A percentile compares a stretch with the other conserved stretches of the same genome.
phyloP scores from a whole-genome alignment of 225 moss, liverwort and hornwort species.

The Sphagnum tenellum region DNA sequence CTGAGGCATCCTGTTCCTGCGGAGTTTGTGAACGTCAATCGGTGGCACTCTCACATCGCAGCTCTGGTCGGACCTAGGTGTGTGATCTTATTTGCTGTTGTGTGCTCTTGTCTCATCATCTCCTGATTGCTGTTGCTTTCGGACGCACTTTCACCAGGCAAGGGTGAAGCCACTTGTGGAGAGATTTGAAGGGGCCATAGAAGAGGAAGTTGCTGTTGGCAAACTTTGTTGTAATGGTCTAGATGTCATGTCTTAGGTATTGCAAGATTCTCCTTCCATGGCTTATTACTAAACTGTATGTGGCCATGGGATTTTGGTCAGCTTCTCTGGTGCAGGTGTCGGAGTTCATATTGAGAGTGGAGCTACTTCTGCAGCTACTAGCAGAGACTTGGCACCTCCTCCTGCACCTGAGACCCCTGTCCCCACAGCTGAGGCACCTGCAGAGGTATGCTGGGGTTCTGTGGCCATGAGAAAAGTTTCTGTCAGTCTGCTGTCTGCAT shows the following conservation, averaged over 20 bases:
- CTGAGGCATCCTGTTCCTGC: slow-evolving; percentile 32
- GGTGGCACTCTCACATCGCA: slow-evolving; percentile 74
- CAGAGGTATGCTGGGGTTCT: slow-evolving; percentile 8
- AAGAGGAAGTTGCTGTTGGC: too few relatives aligned
- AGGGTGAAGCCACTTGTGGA: too few relatives aligned
- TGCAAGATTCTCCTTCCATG: not conserved
- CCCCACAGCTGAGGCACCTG: slow-evolving; percentile 3
- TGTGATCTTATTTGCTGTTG: slow-evolving; percentile 3
- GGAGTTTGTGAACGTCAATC: slow-evolving; percentile 43
- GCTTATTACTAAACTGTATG: too few relatives aligned
- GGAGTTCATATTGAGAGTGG: slow-evolving; percentile 55
- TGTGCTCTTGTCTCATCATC: not conserved
- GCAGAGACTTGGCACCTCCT: slow-evolving; percentile 2
- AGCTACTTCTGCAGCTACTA: slow-evolving; percentile 9
- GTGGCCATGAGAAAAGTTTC: too few relatives aligned
- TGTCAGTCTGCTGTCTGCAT: not conserved
- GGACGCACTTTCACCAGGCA: not conserved
- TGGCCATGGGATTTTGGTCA: not conserved
- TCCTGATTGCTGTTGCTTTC: not conserved
- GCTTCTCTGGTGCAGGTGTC: slow-evolving; percentile 21
- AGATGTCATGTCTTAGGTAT: not conserved
- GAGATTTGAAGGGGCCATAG: too few relatives aligned
- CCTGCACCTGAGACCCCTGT: slow-evolving; percentile 5
- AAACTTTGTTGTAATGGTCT: not conserved
- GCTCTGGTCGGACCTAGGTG: slow-evolving; percentile 60